phyloP scores from a whole-genome alignment of 495 filamentous ascomycete species.

The Cairneyella variabilis region DNA sequence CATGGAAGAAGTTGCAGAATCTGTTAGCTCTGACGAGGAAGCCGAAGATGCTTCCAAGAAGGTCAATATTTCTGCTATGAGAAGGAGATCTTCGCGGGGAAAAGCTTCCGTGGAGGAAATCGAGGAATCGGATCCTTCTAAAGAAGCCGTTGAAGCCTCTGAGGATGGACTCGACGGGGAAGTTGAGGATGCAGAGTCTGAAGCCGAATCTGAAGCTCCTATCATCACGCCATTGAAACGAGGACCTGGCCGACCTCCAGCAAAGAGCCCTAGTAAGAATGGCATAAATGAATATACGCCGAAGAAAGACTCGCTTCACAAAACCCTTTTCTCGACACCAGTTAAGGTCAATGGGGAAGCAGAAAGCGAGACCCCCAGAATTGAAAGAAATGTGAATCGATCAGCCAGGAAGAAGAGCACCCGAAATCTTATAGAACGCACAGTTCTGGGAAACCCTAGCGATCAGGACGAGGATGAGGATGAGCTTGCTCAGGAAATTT shows the following conservation, averaged over 20 bases:
- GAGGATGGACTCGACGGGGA: no score
- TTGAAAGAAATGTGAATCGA: slow-evolving; percentile 64
- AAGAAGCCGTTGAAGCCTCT: no score
- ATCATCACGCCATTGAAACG: slow-evolving; percentile 7
- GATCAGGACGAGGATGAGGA: slow-evolving; percentile 74
- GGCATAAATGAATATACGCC: slow-evolving; percentile 9
- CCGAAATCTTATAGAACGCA: slow-evolving; percentile 63
- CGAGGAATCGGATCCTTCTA: not conserved
- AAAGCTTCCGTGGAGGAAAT: not conserved
- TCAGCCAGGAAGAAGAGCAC: slow-evolving; percentile 87
- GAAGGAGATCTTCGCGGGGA: not conserved
- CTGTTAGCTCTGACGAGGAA: no score
- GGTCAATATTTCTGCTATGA: no score
- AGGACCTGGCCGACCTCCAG: not conserved
- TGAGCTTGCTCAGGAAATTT: slow-evolving; percentile 69
- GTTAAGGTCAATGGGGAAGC: slow-evolving; percentile 7
- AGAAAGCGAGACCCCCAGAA: slow-evolving; percentile 45
- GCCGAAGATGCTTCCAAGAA: no score
- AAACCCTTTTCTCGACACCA: slow-evolving; percentile 24
- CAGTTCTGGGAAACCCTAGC: slow-evolving; percentile 58
- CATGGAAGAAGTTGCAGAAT: no score
- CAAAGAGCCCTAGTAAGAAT: not conserved
- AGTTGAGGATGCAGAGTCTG: no score
- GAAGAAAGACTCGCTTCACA: not conserved
- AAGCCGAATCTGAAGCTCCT: not conserved